phyloP scores from a whole-genome alignment of 2,329 filamentous ascomycete species.

The Delphinella strobiligena region DNA sequence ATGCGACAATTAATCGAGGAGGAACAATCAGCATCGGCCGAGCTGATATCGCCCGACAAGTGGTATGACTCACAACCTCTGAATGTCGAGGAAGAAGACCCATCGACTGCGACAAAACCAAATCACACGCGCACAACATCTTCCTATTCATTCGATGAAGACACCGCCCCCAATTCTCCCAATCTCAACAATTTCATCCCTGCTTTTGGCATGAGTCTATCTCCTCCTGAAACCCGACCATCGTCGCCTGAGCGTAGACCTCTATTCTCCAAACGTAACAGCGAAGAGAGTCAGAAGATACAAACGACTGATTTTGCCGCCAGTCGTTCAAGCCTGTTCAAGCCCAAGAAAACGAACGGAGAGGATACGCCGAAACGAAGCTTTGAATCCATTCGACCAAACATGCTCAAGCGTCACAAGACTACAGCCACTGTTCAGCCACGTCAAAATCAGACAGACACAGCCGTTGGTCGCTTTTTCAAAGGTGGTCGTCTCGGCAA shows the following conservation, averaged over 20 bases:
- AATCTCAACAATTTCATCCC: slow-evolving; percentile 19
- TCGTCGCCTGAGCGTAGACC: slow-evolving; percentile 24
- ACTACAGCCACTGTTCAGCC: slow-evolving; percentile 36
- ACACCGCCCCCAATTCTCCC: slow-evolving; percentile 27
- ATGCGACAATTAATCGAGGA: slow-evolving; percentile 32
- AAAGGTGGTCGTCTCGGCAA: slow-evolving; percentile 65
- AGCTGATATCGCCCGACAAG: slow-evolving; percentile 29
- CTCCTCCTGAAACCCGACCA: slow-evolving; percentile 23
- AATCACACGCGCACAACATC: slow-evolving; percentile 2
- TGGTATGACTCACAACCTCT: slow-evolving; percentile 16
- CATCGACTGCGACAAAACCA: neutral
- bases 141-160: slow-evolving; percentile 26
- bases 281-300: slow-evolving; percentile 21
- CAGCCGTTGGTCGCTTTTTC: slow-evolving; percentile 56
- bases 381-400: slow-evolving; percentile 25
- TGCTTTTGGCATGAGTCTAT: slow-evolving; percentile 22
- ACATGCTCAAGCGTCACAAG: slow-evolving; percentile 16
- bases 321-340: slow-evolving; percentile 5
- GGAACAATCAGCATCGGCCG: slow-evolving; percentile 25
- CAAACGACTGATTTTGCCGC: slow-evolving; percentile 21
- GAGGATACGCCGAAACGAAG: slow-evolving; percentile 9
- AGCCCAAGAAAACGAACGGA: slow-evolving; percentile 7
- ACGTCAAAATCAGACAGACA: slow-evolving; percentile 23
- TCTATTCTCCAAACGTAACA: slow-evolving; percentile 28
- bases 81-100: neutral